Conservation (phyloP, 345 rosid species). For the Brassica cretica region DNA sequence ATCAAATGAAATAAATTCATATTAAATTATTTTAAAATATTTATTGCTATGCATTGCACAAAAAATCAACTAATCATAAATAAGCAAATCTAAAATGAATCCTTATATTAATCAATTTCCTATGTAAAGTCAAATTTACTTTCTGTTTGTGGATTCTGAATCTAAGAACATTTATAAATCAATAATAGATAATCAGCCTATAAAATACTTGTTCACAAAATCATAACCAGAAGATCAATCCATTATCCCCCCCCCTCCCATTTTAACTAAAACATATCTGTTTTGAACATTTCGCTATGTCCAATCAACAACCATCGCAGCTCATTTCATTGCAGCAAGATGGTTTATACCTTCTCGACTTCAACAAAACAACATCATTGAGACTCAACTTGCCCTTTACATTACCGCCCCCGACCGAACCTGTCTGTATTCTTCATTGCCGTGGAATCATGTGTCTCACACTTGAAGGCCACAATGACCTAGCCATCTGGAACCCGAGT, state of each 20-base stretch:
- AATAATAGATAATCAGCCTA: too few relatives aligned
- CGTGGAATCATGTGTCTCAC: slow-evolving; percentile 24
- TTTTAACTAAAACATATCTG: neutral
- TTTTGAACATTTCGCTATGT: neutral
- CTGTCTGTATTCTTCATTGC: slow-evolving; percentile 16
- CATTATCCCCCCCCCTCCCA: neutral
- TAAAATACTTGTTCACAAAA: too few relatives aligned
- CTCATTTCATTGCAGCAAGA: slow-evolving; percentile 12
- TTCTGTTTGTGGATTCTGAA: too few relatives aligned
- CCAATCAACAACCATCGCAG: neutral
- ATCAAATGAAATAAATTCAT: too few relatives aligned
- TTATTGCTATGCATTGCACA: too few relatives aligned
- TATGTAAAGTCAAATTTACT: too few relatives aligned
- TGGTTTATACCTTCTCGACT: slow-evolving; percentile 20
- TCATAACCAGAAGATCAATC: too few relatives aligned
- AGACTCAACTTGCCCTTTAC: slow-evolving; percentile 14
- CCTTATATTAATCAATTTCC: too few relatives aligned
- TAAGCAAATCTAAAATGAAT: too few relatives aligned
- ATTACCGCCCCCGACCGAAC: slow-evolving; percentile 16
- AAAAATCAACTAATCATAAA: too few relatives aligned
- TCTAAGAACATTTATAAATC: too few relatives aligned
- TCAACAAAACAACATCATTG: neutral
- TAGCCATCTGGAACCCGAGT: slow-evolving; percentile 3
- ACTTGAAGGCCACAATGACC: neutral
- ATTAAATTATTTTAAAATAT: too few relatives aligned